Evolutionary conservation across 2,329 filamentous ascomycete species (phyloP).

Genomic region (Fusarium equiseti): DNA sequence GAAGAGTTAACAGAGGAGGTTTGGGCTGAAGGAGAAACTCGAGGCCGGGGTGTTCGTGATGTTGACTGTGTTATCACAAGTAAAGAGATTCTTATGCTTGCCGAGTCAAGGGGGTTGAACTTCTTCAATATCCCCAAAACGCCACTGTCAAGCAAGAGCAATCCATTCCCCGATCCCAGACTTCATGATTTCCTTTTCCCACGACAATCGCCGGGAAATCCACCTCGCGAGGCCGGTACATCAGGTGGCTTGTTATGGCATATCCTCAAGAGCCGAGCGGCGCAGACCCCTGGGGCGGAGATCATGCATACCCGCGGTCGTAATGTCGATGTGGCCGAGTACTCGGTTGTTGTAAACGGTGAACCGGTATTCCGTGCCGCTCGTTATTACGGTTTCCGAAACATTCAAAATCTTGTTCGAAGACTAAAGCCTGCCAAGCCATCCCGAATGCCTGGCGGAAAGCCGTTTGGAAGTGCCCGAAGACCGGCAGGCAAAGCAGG

Average conservation of each 20-base stretch:
- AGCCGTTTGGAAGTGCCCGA: slow-evolving; percentile 67
- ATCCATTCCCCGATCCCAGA: slow-evolving; percentile 77
- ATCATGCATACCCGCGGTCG: slow-evolving; percentile 81
- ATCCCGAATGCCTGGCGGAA: slow-evolving; percentile 84
- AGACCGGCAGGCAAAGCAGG: slow-evolving; percentile 63
- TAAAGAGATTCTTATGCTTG: slow-evolving; percentile 91
- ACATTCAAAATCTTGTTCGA: slow-evolving; percentile 98
- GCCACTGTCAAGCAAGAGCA: slow-evolving; percentile 58
- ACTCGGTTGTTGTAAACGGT: slow-evolving; percentile 71
- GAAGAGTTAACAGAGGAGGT: slow-evolving; percentile 87
- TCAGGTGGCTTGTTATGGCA: slow-evolving; percentile 92
- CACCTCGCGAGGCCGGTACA: slow-evolving; percentile 73
- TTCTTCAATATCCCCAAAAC: slow-evolving; percentile 78
- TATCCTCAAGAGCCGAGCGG: slow-evolving; percentile 80
- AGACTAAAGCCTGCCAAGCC: slow-evolving; percentile 83
- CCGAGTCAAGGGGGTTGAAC: slow-evolving; percentile 80
- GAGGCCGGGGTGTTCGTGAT: slow-evolving; percentile 76
- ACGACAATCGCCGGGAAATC: slow-evolving; percentile 56
- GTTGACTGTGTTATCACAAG: slow-evolving; percentile 99
- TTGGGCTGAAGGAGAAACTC: slow-evolving; percentile 69
- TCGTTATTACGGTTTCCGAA: slow-evolving; percentile 96
- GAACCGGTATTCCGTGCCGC: slow-evolving; percentile 80
- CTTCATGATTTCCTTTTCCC: slow-evolving; percentile 83
- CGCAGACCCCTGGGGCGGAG: slow-evolving; percentile 76
- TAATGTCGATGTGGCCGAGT: slow-evolving; percentile 93